phyloP scores from a whole-genome alignment of 2,329 filamentous ascomycete genomes.

The Fusarium falciforme region DNA sequence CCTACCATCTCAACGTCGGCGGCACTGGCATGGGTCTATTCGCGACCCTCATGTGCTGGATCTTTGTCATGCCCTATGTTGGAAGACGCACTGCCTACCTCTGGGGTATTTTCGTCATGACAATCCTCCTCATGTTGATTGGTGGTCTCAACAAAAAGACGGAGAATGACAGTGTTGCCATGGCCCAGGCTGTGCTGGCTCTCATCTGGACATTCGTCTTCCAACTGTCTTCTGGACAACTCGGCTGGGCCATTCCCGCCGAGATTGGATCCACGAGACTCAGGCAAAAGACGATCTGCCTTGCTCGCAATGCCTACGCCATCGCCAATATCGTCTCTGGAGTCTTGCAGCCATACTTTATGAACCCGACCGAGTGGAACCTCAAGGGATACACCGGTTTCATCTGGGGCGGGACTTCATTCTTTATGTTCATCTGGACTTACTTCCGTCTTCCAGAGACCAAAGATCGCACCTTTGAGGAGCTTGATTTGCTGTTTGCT shows the following conservation, averaged over 20 bases:
- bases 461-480: slow-evolving; percentile 62
- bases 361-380: slow-evolving; percentile 54
- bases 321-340: slow-evolving; percentile 36
- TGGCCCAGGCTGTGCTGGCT: slow-evolving; percentile 50
- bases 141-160: slow-evolving; percentile 53
- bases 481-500: slow-evolving; percentile 65
- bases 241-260: slow-evolving; percentile 49
- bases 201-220: slow-evolving; percentile 50
- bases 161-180: slow-evolving; percentile 41
- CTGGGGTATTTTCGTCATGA: slow-evolving; percentile 56
- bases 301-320: slow-evolving; percentile 45
- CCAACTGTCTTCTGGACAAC: slow-evolving; percentile 52
- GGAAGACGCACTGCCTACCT: slow-evolving; percentile 60
- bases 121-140: slow-evolving; percentile 53
- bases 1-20: slow-evolving; percentile 53
- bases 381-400: slow-evolving; percentile 56
- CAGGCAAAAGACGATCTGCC: slow-evolving; percentile 48
- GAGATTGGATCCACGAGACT: slow-evolving; percentile 48
- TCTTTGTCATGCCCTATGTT: slow-evolving; percentile 52
- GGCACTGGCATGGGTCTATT: slow-evolving; percentile 54
- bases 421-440: slow-evolving; percentile 48
- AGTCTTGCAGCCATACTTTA: slow-evolving; percentile 49
- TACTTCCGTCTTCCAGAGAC: slow-evolving; percentile 64
- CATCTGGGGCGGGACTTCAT: slow-evolving; percentile 43
- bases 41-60: slow-evolving; percentile 59